phyloP scores from a whole-genome alignment of 2,329 filamentous ascomycete species.

The Aspergillus jensenii region DNA sequence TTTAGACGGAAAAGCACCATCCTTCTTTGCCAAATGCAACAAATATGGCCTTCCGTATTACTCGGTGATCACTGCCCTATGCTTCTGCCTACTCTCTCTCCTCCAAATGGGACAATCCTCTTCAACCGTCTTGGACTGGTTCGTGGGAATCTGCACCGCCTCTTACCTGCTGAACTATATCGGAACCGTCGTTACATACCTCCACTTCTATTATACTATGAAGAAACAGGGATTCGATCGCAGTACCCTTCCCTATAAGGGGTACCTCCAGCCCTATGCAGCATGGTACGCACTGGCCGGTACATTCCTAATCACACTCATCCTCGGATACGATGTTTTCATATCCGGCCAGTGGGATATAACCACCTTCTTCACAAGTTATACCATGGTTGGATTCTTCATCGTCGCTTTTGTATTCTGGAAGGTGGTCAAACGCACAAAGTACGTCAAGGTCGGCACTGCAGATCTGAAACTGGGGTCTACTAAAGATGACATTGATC shows the following conservation, averaged over 20 bases:
- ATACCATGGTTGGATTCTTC: conserved; percentile 65
- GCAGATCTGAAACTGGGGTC: conserved; percentile 52
- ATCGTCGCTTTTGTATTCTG: conserved; percentile 64
- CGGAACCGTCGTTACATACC: conserved; percentile 53
- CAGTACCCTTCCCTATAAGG: conserved; percentile 66
- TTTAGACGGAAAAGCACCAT: background rate
- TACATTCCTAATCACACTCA: conserved; percentile 67
- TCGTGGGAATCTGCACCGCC: background rate
- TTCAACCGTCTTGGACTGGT: background rate
- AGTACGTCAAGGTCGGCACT: conserved; percentile 53
- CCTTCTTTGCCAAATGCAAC: background rate
- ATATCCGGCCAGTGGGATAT: conserved; percentile 63
- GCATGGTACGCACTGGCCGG: conserved; percentile 65
- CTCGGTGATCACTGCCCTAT: background rate
- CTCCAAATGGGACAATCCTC: background rate
- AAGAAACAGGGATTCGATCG: conserved; percentile 66
- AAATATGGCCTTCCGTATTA: background rate
- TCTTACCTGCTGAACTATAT: background rate
- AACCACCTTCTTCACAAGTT: conserved; percentile 68
- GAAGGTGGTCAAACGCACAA: conserved; percentile 66
- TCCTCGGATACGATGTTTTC: conserved; percentile 72
- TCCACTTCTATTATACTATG: conserved; percentile 69
- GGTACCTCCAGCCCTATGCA: conserved; percentile 66
- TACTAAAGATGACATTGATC: conserved; percentile 27
- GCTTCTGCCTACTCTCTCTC: background rate